Conservation (phyloP, 768 basidiomycete species). For the Lactarius deliciosus region DNA sequence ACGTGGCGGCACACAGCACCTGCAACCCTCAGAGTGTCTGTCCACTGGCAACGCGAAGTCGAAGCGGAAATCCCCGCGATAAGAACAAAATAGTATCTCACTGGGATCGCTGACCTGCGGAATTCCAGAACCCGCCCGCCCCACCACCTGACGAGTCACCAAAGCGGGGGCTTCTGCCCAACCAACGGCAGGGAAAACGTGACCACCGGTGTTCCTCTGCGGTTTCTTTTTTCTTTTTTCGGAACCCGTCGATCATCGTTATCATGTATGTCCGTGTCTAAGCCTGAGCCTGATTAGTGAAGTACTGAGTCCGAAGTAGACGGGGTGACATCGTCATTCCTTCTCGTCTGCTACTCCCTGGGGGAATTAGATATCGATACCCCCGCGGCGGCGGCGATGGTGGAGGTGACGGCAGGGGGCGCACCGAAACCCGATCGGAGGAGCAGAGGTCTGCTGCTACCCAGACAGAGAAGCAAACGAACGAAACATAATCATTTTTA, state of each 20-base stretch:
- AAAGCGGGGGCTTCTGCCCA: neutral
- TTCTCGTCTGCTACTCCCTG: neutral
- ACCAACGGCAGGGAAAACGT: neutral
- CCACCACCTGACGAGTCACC: neutral
- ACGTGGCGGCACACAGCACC: neutral
- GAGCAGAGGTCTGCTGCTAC: neutral
- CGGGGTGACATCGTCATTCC: neutral
- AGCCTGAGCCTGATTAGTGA: neutral
- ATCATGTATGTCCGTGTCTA: neutral
- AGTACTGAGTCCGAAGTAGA: neutral
- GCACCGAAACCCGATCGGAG: neutral
- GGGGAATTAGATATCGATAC: no score
- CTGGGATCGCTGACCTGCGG: neutral
- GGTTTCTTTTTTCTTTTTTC: neutral
- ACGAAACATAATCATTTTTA: neutral
- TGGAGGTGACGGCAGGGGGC: neutral
- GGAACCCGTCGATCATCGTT: neutral
- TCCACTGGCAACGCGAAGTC: neutral
- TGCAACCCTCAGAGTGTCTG: neutral
- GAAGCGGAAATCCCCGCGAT: neutral
- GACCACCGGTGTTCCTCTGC: neutral
- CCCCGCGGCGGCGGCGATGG: neutral
- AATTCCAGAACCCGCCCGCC: neutral
- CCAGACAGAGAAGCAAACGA: neutral
- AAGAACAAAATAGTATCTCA: neutral